phyloP scores from a whole-genome alignment of 1,284 basidiomycete genomes.

The Polyporus tsugae region DNA sequence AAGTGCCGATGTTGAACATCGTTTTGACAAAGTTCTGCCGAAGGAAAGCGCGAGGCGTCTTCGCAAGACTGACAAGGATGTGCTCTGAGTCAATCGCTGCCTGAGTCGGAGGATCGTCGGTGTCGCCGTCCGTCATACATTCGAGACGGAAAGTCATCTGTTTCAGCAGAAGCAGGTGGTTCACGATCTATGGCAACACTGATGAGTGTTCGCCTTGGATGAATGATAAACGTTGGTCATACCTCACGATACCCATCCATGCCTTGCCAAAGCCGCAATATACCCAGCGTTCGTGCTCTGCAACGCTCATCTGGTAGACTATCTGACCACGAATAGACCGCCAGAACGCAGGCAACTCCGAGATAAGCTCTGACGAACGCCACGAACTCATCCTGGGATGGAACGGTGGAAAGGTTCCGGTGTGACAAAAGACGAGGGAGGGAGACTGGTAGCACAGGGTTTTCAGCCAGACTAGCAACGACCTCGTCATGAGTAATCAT shows the following conservation, averaged over 20 bases:
- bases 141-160: conserved; percentile 70
- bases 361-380: conserved; percentile 69
- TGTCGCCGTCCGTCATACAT: conserved; percentile 62
- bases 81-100: conserved; percentile 73
- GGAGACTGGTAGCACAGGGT: conserved; percentile 47
- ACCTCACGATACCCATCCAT: conserved; percentile 72
- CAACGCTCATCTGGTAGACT: conserved; percentile 72
- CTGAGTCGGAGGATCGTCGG: conserved; percentile 59
- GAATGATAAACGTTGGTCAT: conserved; percentile 25
- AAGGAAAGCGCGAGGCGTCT: conserved; percentile 67
- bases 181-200: conserved; percentile 58
- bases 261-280: conserved; percentile 76
- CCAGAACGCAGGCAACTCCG: conserved; percentile 72
- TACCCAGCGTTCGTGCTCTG: conserved; percentile 66
- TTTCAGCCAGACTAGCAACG: conserved; percentile 53
- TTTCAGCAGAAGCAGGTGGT: conserved; percentile 67
- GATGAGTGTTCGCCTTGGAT: background rate
- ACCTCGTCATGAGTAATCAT: conserved; percentile 66
- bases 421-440: conserved; percentile 48
- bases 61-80: conserved; percentile 66
- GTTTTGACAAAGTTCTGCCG: conserved; percentile 62
- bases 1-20: conserved; percentile 59
- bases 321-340: conserved; percentile 82
- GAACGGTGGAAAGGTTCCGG: conserved; percentile 28
- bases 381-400: conserved; percentile 67